Evolutionary conservation across 2,329 filamentous ascomycete species (phyloP), one percentile per base, ranked within the genome.

Genomic region (Colletotrichum brevisporum): DNA sequence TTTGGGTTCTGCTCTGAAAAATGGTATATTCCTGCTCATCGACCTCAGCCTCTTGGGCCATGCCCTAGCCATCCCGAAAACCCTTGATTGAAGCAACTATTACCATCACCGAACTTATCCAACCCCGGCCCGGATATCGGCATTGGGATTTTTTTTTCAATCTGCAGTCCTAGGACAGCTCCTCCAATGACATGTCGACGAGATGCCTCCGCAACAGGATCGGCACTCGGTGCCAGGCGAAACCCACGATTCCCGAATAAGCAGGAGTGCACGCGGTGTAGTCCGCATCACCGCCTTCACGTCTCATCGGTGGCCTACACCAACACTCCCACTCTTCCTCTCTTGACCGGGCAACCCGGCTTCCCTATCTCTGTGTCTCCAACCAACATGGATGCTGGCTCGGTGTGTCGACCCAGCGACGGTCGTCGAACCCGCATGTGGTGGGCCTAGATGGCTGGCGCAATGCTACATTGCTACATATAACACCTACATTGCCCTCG

Each of bases 221-320:
- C 62, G 62, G 31, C 55, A 43, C 27, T 50, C 52, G 56, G 57
- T 43, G 58, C 52, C 58, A 24, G 50, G 57, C 16, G 27, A 63
- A 54, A n/a, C 47, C 63, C 52, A 15, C 63, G 67, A 70, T 67
- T 50, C 67, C 67, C 31, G 58, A 70, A 68, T 21, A 54, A 70
- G 67, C 58, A 70, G 67, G 67, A 69, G 67, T 51, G 8, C 8
- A 21, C 8, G 51, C 26, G 57, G n/a, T 36, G 52, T 59, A 31
- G 50, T 27, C 55, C 41, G 21, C 54, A 64, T 65, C 41, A 43
- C 41, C 41, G 41, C 16, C 61, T 43, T 39, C 53, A 64, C 21
- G 21, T 24, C 21, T 24, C 21, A 24, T 24, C 21, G 4, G 2
- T 24, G 21, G 21, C 21, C 21, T 24, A 24, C 21, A 24, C 21